Conservation (phyloP, 805 yeast genomes). For the Candida hungchunana region DNA sequence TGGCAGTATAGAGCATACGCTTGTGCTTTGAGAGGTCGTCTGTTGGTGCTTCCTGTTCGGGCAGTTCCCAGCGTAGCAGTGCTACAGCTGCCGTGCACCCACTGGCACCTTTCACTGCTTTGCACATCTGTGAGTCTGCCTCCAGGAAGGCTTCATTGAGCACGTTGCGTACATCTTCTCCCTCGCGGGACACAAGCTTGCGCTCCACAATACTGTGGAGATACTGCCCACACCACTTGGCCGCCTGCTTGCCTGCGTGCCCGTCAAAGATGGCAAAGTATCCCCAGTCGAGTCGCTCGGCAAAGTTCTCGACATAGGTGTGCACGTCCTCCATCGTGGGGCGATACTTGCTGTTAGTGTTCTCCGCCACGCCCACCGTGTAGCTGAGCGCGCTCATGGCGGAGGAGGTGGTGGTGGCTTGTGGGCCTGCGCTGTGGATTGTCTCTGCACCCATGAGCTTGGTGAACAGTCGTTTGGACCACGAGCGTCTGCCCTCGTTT, state of each 20-base stretch:
- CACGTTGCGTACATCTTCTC: constrained; percentile 56
- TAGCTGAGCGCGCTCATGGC: constrained; percentile 50
- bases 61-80: constrained; percentile 76
- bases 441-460: constrained; percentile 4
- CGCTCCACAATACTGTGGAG: constrained; percentile 67
- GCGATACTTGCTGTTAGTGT: constrained; percentile 74
- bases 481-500: constrained; percentile 7
- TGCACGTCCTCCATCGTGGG: constrained; percentile 96
- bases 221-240: constrained; percentile 91
- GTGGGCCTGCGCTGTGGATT: background rate
- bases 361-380: constrained; percentile 88
- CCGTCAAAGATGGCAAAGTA: constrained; percentile 96
- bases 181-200: constrained; percentile 44
- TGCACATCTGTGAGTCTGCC: constrained; percentile 67
- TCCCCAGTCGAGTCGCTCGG: constrained; percentile 89
- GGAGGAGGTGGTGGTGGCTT: background rate
- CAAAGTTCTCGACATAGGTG: constrained; percentile 86
- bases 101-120: constrained; percentile 62
- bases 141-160: constrained; percentile 65
- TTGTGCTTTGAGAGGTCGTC: constrained; percentile 43
- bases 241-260: constrained; percentile 91
- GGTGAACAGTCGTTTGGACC: too few relatives aligned
- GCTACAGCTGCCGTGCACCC: constrained; percentile 98
- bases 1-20: constrained; percentile 85
- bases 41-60: too few relatives aligned